These are phyloP conservation scores for Phytophthora multivora DNA, from an alignment of 352 stramenopile species.

Conservation along the genomic window DNA sequence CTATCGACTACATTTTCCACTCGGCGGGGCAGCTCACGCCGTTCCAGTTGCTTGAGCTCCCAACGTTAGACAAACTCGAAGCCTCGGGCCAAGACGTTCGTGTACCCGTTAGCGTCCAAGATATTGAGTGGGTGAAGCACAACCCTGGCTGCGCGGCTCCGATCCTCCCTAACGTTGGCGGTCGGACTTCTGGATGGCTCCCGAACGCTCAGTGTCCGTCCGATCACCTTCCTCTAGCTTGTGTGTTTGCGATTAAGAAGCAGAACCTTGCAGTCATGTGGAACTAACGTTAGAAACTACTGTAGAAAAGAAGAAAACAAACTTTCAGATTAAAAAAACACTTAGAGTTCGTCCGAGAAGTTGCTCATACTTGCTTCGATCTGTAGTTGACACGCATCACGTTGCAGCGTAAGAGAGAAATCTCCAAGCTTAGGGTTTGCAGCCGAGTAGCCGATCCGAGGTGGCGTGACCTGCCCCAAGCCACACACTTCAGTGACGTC, in stretches of 20 bases:
- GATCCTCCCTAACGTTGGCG: conserved; percentile 45
- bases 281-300: conserved; percentile 53
- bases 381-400: conserved; percentile 17
- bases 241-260: conserved; percentile 58
- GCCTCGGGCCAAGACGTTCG: conserved; percentile 46
- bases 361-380: conserved; percentile 11
- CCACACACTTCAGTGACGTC: conserved; percentile 33
- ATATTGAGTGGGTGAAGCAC: conserved; percentile 52
- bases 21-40: conserved; percentile 52
- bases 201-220: conserved; percentile 76
- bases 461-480: conserved; percentile 39
- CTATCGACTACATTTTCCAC: conserved; percentile 89
- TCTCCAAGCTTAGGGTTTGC: conserved; percentile 17
- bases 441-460: conserved; percentile 46
- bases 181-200: conserved; percentile 43
- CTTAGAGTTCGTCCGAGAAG: conserved; percentile 43
- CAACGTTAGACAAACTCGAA: conserved; percentile 49
- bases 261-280: conserved; percentile 53
- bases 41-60: conserved; percentile 63
- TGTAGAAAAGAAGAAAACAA: not conserved
- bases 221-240: conserved; percentile 78
- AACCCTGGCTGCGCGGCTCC: conserved; percentile 19
- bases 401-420: conserved; percentile 32
- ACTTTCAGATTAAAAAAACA: not conserved
- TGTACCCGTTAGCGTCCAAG: conserved; percentile 13